Percentiles rank a stretch among this genome's conserved stretches.
Conservation (phyloP, 345 rosid genomes). For the Lumnitzera littorea region DNA sequence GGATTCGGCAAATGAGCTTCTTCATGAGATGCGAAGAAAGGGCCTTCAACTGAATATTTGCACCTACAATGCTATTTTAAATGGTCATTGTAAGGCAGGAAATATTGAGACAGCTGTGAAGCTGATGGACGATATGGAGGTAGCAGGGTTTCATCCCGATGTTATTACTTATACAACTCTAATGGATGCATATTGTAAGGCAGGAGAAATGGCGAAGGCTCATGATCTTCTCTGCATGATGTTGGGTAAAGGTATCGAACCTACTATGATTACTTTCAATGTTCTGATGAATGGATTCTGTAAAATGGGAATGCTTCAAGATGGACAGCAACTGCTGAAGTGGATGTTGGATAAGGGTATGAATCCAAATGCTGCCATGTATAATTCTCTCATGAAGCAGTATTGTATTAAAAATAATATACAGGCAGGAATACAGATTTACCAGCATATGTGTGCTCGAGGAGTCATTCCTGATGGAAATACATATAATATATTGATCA, state of each 20-base stretch:
- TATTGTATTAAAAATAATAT: slow-evolving; percentile 50
- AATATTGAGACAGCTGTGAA: slow-evolving; percentile 50
- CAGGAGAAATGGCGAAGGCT: slow-evolving; percentile 61
- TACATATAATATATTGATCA: slow-evolving; percentile 72
- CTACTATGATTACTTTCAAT: slow-evolving; percentile 71
- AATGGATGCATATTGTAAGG: slow-evolving; percentile 78
- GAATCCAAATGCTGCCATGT: slow-evolving; percentile 67
- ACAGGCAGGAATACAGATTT: slow-evolving; percentile 40
- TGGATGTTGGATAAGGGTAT: slow-evolving; percentile 89
- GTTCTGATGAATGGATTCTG: slow-evolving; percentile 92
- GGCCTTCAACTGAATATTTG: slow-evolving; percentile 71
- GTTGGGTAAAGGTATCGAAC: slow-evolving; percentile 70
- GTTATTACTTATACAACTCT: slow-evolving; percentile 66
- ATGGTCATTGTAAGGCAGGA: slow-evolving; percentile 84
- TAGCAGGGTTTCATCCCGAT: slow-evolving; percentile 54
- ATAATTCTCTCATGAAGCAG: slow-evolving; percentile 79
- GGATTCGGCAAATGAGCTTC: slow-evolving; percentile 82
- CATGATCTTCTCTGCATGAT: slow-evolving; percentile 59
- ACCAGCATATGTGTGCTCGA: slow-evolving; percentile 45
- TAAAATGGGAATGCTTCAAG: slow-evolving; percentile 68
- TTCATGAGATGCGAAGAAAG: slow-evolving; percentile 66
- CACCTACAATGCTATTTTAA: slow-evolving; percentile 69
- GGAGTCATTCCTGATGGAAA: slow-evolving; percentile 66
- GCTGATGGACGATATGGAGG: slow-evolving; percentile 70
- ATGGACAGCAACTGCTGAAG: slow-evolving; percentile 62